Percentiles rank a stretch among this genome's conserved stretches.
Conservation (phyloP, 1,284 basidiomycete species). For the Apiotrichum porosum region DNA sequence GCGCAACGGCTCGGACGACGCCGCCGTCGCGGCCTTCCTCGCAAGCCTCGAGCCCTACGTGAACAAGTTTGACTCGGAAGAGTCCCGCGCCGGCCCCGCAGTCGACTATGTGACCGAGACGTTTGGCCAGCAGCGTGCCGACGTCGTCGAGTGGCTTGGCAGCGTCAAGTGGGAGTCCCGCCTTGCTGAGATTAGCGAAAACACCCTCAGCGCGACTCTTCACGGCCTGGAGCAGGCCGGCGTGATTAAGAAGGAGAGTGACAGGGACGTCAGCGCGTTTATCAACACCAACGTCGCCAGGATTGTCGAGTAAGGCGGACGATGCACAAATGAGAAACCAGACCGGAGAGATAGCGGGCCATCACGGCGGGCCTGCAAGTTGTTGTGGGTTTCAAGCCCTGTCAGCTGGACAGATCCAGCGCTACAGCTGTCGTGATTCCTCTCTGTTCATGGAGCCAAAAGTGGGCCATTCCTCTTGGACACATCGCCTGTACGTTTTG, state of each 20-base stretch:
- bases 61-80: conserved; percentile 61
- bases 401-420: no score
- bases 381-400: no score
- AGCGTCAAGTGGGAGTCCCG: conserved; percentile 70
- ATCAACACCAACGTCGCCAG: conserved; percentile 57
- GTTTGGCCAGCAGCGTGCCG: conserved; percentile 69
- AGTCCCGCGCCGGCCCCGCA: conserved; percentile 58
- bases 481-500: no score
- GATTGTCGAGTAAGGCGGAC: conserved; percentile 44
- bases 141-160: conserved; percentile 67
- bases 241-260: conserved; percentile 60
- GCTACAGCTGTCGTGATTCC: no score
- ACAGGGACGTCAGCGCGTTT: conserved; percentile 60
- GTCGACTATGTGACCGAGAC: conserved; percentile 69
- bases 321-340: no score
- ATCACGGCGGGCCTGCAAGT: no score
- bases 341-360: no score
- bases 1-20: conserved; percentile 57
- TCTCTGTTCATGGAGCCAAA: no score
- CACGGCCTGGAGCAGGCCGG: conserved; percentile 65
- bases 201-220: conserved; percentile 7
- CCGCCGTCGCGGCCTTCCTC: conserved; percentile 60
- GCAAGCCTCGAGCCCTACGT: conserved; percentile 61
- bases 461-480: no score
- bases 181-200: conserved; percentile 58